These are phyloP conservation scores for Hippophae gyantsensis DNA, from an alignment of 306 rosid genomes.

Conservation along the genomic window DNA sequence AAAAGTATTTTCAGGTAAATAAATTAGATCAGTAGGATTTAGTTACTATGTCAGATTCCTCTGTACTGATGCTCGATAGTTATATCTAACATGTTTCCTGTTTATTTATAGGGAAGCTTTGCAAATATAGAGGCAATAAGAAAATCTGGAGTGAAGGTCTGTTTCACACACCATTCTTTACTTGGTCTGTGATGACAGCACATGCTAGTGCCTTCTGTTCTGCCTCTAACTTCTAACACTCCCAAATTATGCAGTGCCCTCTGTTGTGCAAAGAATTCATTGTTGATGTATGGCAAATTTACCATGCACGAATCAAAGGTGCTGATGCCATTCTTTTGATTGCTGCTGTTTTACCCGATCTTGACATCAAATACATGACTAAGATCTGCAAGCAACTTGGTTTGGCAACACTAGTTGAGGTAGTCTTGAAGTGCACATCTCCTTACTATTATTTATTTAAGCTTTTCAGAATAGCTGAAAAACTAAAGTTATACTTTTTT, in stretches of 20 bases:
- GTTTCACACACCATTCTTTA: conserved; percentile 11
- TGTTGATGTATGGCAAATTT: conserved; percentile 88
- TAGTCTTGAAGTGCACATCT: conserved; percentile 5
- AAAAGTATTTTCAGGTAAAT: conserved; percentile 78
- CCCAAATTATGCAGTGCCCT: conserved; percentile 69
- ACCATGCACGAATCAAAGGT: conserved; percentile 81
- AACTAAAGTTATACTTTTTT: not conserved
- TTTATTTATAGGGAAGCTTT: conserved; percentile 66
- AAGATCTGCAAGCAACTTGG: conserved; percentile 89
- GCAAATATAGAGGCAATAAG: conserved; percentile 79
- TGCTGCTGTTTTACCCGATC: conserved; percentile 97
- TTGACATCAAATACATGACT: conserved; percentile 71
- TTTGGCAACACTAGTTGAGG: conserved; percentile 79
- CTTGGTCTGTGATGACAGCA: conserved; percentile 2
- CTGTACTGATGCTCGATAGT: conserved; percentile 11
- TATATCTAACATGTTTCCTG: conserved; percentile 19
- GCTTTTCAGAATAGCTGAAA: not conserved
- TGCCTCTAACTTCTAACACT: conserved; percentile 16
- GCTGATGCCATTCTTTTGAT: conserved; percentile 96
- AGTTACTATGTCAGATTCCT: not conserved
- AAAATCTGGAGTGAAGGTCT: conserved; percentile 88
- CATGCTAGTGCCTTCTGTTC: conserved; percentile 16
- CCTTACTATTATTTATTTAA: conserved; percentile 9
- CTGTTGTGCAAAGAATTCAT: conserved; percentile 89
- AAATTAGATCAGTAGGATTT: conserved; percentile 7